Evolutionary conservation across 192 early-diverging fungal genomes (phyloP), one percentile per base, ranked within the genome.

Genomic region (Geranomyces variabilis): DNA sequence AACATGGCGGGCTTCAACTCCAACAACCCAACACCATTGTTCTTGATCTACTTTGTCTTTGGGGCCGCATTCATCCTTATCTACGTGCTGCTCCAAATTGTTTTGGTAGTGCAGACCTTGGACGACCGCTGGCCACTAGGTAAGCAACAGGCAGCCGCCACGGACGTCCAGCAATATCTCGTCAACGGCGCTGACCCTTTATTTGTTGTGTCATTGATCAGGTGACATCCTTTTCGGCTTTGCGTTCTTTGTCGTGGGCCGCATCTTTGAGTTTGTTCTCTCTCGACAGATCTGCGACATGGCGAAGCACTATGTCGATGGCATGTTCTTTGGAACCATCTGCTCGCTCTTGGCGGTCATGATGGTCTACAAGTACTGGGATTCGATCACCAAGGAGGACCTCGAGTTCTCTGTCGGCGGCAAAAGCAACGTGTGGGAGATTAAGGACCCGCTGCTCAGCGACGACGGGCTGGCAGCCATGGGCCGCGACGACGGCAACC

Each of bases 291-390:
- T 96, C 47, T 98, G 96, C 75, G 88, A 92, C 46, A 79, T 86
- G 53, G 91, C 91, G 48, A 94, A 94, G 80, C 96, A 98, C 73
- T 98, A 98, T 72, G 85, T 98, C 31, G 95, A 98, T 77, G 96
- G 96, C 46, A 81, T 98, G 82, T 98, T 98, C 89, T 97, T 97
- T 86, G 92, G 92, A 22, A 90, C 90, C 6, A 94, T 96, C 41
- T 90, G 90, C 70, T 94, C 91, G 15, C 81, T 98, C 48, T 81
- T 98, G 66, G 89, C 90, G 44, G 94, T 98, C 55, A 97, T 98
- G 96, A 96, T 98, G 94, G 92, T 97, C 0, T 98, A 97, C 90
- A 98, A 98, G 84, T 98, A 94, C 84, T 98, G 96, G 96, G 96
- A 98, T 77, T 92, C 90, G 31, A 97, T 98, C 77, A 98, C 96